Evolutionary conservation across 257 asterid species (phyloP).

Genomic region (Solanum habrochaites): DNA sequence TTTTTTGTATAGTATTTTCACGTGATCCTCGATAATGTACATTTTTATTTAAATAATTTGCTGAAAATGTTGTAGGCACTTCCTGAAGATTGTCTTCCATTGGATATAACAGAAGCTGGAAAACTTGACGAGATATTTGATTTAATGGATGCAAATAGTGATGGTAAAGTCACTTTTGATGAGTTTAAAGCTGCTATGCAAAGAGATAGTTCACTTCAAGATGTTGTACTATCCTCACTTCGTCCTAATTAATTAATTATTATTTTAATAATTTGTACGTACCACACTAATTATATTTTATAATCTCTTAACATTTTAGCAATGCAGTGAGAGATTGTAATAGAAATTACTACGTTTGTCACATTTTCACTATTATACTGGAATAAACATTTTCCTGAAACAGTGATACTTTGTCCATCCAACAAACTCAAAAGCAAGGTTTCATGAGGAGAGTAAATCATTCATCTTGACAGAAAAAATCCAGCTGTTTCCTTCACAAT

Average conservation of each 20-base stretch:
- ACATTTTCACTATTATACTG: too few relatives aligned
- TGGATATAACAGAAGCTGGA: conserved; percentile 69
- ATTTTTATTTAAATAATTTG: background rate
- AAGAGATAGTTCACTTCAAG: conserved; percentile 77
- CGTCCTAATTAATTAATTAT: conserved; percentile 25
- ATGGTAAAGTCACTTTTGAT: conserved; percentile 71
- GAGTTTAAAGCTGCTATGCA: conserved; percentile 85
- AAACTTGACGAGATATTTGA: conserved; percentile 80
- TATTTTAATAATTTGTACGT: background rate
- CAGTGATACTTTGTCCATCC: background rate
- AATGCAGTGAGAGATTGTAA: background rate
- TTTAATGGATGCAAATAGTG: conserved; percentile 74
- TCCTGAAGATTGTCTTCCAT: conserved; percentile 67
- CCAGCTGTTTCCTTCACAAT: background rate
- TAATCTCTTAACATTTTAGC: background rate
- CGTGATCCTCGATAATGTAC: background rate
- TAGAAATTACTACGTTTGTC: background rate
- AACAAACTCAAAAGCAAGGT: background rate
- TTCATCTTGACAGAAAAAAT: background rate
- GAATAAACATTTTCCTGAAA: background rate
- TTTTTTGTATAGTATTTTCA: background rate
- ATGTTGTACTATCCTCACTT: conserved; percentile 70
- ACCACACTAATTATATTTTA: background rate
- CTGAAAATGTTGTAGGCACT: conserved; percentile 36
- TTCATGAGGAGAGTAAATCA: background rate